A percentile compares a stretch with the other conserved stretches of the same genome.
Evolutionary conservation across 2,329 filamentous ascomycete genomes (phyloP).

Genomic region (Pseudogymnoascus destructans): DNA sequence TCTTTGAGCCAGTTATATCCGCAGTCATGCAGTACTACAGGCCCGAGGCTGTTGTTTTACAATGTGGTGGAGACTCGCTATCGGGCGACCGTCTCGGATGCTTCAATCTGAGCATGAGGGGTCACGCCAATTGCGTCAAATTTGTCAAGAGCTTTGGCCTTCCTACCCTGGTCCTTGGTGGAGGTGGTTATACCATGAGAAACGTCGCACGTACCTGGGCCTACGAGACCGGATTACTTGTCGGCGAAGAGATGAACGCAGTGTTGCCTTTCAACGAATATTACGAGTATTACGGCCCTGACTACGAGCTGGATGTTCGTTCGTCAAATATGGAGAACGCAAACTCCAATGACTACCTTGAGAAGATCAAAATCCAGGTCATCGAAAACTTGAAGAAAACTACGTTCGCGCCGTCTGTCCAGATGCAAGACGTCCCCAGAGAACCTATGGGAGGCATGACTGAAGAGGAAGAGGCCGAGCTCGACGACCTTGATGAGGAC

Average conservation of each 20-base stretch:
- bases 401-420: conserved; percentile 74
- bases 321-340: conserved; percentile 85
- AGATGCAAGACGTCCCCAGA: conserved; percentile 67
- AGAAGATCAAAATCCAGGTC: conserved; percentile 68
- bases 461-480: conserved; percentile 52
- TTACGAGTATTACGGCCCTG: conserved; percentile 85
- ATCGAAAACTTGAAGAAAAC: conserved; percentile 81
- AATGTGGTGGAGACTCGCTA: conserved; percentile 90
- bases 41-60: conserved; percentile 83
- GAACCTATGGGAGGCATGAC: conserved; percentile 48
- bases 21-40: conserved; percentile 79
- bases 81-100: conserved; percentile 89
- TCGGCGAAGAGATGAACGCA: conserved; percentile 67
- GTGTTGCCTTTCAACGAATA: conserved; percentile 95
- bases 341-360: conserved; percentile 69
- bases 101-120: conserved; percentile 95
- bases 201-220: conserved; percentile 97
- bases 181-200: conserved; percentile 91
- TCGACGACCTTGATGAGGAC: conserved; percentile 66
- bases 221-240: conserved; percentile 83
- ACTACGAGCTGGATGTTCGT: conserved; percentile 82
- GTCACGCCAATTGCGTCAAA: conserved; percentile 86
- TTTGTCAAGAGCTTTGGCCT: conserved; percentile 78
- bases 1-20: conserved; percentile 83
- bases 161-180: conserved; percentile 84